These are phyloP conservation scores for Solanum peruvianum DNA, from an alignment of 257 asterid genomes.

Conservation along the genomic window DNA sequence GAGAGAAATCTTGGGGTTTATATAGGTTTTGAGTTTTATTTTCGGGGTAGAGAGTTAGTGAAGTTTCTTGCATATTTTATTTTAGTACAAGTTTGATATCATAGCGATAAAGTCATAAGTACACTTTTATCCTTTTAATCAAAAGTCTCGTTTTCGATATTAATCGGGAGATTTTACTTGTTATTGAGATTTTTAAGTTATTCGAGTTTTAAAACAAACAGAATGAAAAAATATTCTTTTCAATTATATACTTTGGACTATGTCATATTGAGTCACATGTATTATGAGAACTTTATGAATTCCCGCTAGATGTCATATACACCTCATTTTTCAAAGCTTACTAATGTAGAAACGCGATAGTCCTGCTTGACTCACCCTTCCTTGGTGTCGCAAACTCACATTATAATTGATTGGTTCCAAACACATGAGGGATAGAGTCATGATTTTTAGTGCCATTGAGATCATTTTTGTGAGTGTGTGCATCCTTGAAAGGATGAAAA, in stretches of 20 bases:
- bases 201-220: not conserved
- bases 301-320: not conserved
- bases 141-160: not conserved
- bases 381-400: not conserved
- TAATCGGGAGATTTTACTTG: rapidly evolving
- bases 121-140: not conserved
- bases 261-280: not conserved
- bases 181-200: not conserved
- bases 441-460: not conserved
- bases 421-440: not conserved
- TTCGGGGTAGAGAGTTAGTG: not conserved
- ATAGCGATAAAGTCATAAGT: not conserved
- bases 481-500: not conserved
- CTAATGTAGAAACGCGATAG: not conserved
- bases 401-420: not conserved
- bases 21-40: not conserved
- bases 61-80: not conserved
- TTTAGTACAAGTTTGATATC: too few species aligned
- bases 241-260: not conserved
- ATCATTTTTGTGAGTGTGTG: not conserved
- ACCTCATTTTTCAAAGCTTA: not conserved
- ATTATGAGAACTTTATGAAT: not conserved
- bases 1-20: not conserved
- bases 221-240: not conserved
- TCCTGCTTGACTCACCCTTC: not conserved